phyloP scores from a whole-genome alignment of 2,329 filamentous ascomycete species.

The Paecilomyces sp. region DNA sequence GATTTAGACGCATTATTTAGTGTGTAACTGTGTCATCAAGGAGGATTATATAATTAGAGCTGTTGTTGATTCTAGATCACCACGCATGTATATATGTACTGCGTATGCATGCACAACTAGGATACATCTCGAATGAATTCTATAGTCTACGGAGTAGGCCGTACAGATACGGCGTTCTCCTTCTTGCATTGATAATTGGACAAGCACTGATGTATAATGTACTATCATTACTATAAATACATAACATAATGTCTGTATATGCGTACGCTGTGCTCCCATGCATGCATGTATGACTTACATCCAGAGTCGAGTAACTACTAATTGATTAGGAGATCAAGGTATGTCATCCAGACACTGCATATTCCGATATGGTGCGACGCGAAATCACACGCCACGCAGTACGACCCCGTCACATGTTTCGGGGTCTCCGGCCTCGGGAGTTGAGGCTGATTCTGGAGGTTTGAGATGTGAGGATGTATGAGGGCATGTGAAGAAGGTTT shows the following conservation, averaged over 20 bases:
- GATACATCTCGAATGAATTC: no score
- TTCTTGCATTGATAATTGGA: neutral
- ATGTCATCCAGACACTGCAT: neutral
- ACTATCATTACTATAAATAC: neutral
- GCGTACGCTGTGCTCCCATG: neutral
- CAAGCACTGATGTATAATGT: neutral
- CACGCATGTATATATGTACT: no score
- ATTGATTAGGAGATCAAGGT: neutral
- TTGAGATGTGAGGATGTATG: conserved; percentile 1
- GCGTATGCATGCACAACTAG: no score
- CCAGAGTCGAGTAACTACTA: neutral
- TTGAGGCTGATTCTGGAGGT: no score
- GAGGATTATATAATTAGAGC: no score
- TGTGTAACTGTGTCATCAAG: no score
- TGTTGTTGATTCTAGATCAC: no score
- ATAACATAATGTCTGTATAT: neutral
- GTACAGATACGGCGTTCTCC: no score
- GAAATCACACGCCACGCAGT: neutral
- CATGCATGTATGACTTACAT: neutral
- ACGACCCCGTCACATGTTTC: neutral
- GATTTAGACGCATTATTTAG: no score
- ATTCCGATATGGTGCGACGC: neutral
- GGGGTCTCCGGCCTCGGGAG: neutral
- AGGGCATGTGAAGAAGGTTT: no score
- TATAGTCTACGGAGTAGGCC: no score